Conservation (phyloP, 129 eudicot genomes). For the Saposhnikovia divaricata region DNA sequence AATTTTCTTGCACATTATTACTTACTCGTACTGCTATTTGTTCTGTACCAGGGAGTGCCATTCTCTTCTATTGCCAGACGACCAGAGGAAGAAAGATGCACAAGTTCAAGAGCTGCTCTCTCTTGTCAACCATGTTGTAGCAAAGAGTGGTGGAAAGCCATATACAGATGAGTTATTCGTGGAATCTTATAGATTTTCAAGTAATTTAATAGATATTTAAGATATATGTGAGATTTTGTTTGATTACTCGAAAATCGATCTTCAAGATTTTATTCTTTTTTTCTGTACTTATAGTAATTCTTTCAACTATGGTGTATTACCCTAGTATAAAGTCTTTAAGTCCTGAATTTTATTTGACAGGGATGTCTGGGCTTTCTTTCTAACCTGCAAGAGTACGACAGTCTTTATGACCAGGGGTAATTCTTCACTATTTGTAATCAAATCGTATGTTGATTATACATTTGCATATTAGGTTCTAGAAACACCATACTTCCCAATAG, state of each 20-base stretch:
- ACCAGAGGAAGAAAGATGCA: too few relatives aligned
- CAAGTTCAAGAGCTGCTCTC: constrained; percentile 50
- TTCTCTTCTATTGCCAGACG: constrained; percentile 48
- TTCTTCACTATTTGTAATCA: background rate
- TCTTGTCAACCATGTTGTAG: constrained; percentile 45
- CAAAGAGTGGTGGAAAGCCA: constrained; percentile 56
- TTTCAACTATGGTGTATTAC: background rate
- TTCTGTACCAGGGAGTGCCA: constrained; percentile 60
- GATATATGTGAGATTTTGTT: too few relatives aligned
- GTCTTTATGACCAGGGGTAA: constrained; percentile 98
- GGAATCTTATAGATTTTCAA: constrained; percentile 19
- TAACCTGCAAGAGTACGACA: constrained; percentile 79
- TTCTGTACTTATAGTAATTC: background rate
- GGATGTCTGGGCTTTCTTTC: constrained; percentile 89
- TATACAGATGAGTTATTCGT: constrained; percentile 63
- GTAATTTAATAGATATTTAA: too few relatives aligned
- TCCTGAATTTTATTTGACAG: constrained; percentile 34
- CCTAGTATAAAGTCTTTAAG: constrained; percentile 13
- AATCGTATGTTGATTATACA: background rate
- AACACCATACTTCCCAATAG: background rate
- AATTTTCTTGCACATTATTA: background rate
- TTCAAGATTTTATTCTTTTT: too few relatives aligned
- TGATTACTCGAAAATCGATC: too few relatives aligned
- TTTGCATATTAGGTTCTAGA: background rate
- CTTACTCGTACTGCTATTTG: background rate